phyloP scores from a whole-genome alignment of 2,329 filamentous ascomycete species.

The Alternaria sp. region DNA sequence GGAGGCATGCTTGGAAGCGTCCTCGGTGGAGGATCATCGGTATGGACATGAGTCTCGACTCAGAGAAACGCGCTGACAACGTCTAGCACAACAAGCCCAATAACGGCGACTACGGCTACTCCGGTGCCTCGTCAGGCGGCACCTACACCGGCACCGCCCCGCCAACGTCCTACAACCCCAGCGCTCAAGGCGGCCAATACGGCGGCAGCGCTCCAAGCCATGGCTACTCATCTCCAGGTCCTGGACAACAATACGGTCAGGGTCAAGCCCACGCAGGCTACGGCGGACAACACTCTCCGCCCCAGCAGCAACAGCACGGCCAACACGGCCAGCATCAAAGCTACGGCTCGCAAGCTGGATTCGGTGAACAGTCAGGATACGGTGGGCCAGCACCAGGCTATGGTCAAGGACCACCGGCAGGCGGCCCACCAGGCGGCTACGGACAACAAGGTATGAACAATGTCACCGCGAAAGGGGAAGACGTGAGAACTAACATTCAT shows the following conservation, averaged over 20 bases:
- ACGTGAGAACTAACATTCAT: conserved; percentile 4
- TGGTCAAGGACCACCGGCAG: conserved; percentile 9
- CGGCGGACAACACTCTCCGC: conserved; percentile 15
- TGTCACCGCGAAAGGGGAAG: neutral
- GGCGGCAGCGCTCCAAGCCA: conserved; percentile 29
- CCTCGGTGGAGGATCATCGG: conserved; percentile 42
- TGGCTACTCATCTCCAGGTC: conserved; percentile 24
- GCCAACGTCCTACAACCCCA: conserved; percentile 64
- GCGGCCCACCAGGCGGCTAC: conserved; percentile 26
- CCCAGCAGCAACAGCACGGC: conserved; percentile 9
- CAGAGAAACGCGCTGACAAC: conserved; percentile 4
- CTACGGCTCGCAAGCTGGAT: conserved; percentile 34
- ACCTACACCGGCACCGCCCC: conserved; percentile 69
- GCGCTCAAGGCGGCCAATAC: conserved; percentile 30
- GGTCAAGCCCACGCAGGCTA: conserved; percentile 18
- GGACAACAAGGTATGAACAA: conserved; percentile 28
- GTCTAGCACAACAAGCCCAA: conserved; percentile 44
- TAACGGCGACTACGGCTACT: conserved; percentile 63
- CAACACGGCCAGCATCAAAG: conserved; percentile 3
- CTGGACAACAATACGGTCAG: conserved; percentile 27
- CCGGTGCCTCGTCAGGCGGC: conserved; percentile 55
- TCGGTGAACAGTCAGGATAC: conserved; percentile 30
- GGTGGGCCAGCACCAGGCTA: conserved; percentile 11
- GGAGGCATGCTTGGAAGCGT: conserved; percentile 42
- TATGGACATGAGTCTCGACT: conserved; percentile 23